Evolutionary conservation across 768 basidiomycete species (phyloP).

Genomic region (Suillus subalutaceus): DNA sequence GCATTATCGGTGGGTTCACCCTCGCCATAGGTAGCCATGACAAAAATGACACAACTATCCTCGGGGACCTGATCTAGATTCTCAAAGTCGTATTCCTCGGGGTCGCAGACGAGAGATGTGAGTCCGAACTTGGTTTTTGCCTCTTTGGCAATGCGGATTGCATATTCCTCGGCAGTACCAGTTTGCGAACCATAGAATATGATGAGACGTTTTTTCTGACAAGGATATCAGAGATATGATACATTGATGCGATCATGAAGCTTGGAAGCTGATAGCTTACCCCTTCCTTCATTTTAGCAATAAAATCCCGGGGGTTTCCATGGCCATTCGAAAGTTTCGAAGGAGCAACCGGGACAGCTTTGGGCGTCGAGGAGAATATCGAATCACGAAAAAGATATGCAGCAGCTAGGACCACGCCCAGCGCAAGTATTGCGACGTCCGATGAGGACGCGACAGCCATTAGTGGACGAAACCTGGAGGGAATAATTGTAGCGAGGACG

Average conservation of each 20-base stretch:
- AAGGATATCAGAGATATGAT: conserved; percentile 14
- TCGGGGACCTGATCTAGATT: conserved; percentile 90
- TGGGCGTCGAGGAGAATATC: conserved; percentile 71
- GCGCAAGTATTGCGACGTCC: conserved; percentile 69
- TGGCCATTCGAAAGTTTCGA: conserved; percentile 59
- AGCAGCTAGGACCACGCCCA: conserved; percentile 77
- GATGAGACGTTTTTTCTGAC: conserved; percentile 91
- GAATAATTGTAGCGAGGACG: conserved; percentile 4
- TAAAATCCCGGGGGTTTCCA: conserved; percentile 91
- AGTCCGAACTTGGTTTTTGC: conserved; percentile 96
- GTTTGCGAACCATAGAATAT: conserved; percentile 99
- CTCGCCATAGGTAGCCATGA: conserved; percentile 98
- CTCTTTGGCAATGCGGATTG: conserved; percentile 96
- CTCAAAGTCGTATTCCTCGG: conserved; percentile 98
- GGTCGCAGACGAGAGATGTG: conserved; percentile 95
- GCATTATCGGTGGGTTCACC: conserved; percentile 99
- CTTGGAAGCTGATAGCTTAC: conserved; percentile 52
- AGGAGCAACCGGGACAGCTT: conserved; percentile 49
- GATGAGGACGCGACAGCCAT: conserved; percentile 70
- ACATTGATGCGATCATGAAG: conserved; percentile 10
- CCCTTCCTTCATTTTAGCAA: conserved; percentile 91
- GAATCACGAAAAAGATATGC: conserved; percentile 85
- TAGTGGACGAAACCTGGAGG: conserved; percentile 21
- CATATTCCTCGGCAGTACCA: conserved; percentile 97
- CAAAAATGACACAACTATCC: conserved; percentile 88